These are phyloP conservation scores for Glaciozyma martinii DNA, from an alignment of 768 basidiomycete species.

Conservation along the genomic window DNA sequence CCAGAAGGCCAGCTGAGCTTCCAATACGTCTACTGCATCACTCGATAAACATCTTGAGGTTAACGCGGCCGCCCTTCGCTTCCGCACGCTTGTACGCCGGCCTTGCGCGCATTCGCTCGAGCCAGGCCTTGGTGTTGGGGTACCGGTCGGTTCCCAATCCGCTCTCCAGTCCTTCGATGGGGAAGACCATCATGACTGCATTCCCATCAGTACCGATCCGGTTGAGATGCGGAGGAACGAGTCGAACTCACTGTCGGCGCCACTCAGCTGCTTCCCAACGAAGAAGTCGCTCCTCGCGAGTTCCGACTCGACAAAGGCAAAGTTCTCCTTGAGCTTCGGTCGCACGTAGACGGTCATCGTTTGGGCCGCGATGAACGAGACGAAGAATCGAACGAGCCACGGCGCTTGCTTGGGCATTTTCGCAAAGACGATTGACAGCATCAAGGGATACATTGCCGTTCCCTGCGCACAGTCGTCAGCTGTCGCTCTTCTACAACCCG, in stretches of 20 bases:
- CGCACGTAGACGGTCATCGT: constrained; percentile 4
- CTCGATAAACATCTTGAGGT: constrained; percentile 14
- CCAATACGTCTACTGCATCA: constrained; percentile 20
- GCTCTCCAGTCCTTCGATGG: constrained; percentile 14
- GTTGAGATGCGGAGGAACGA: background rate
- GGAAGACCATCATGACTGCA: constrained; percentile 24
- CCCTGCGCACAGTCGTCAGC: constrained; percentile 2
- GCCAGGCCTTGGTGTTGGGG: constrained; percentile 17
- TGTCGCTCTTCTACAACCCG: background rate
- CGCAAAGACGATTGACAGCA: constrained; percentile 21
- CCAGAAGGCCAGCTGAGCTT: background rate
- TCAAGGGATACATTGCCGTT: constrained; percentile 12
- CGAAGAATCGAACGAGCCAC: constrained; percentile 12
- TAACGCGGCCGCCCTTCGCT: constrained; percentile 15
- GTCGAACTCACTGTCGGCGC: constrained; percentile 20
- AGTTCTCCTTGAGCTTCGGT: constrained; percentile 11
- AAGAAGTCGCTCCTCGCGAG: constrained; percentile 22
- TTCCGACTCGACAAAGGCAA: constrained; percentile 2
- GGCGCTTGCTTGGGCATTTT: constrained; percentile 17
- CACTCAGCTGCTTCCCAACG: constrained; percentile 14
- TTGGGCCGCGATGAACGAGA: constrained; percentile 1
- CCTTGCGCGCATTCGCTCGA: constrained; percentile 4
- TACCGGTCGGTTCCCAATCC: background rate
- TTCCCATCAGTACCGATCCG: no score
- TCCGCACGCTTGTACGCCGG: constrained; percentile 12